Conservation (phyloP, 805 yeast species). For the Ogataea angusta region DNA sequence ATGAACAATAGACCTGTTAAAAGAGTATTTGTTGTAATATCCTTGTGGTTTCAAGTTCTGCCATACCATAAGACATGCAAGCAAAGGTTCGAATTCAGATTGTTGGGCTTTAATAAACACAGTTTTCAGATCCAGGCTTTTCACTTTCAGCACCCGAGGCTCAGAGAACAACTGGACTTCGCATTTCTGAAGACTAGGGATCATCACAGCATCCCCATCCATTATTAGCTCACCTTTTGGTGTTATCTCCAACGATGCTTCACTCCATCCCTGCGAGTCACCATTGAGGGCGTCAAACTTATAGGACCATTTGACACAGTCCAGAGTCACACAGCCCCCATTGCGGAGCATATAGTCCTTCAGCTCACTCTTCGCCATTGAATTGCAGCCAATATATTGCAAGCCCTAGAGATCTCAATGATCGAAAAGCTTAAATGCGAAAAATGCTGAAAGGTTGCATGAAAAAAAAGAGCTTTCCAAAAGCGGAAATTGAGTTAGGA, state of each 20-base stretch:
- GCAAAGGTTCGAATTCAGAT: slow-evolving; percentile 30
- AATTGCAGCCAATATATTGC: no score
- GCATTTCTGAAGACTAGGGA: slow-evolving; percentile 30
- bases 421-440: no score
- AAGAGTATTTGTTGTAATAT: slow-evolving; percentile 47
- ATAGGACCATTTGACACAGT: slow-evolving; percentile 23
- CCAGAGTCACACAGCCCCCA: slow-evolving; percentile 16
- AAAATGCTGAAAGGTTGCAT: neutral
- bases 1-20: slow-evolving; percentile 30
- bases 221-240: slow-evolving; percentile 26
- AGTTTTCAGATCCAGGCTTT: slow-evolving; percentile 37
- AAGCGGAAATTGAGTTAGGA: slow-evolving; percentile 3
- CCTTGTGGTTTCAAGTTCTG: slow-evolving; percentile 46
- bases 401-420: no score
- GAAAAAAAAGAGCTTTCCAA: neutral
- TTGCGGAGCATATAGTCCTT: slow-evolving; percentile 6
- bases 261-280: slow-evolving; percentile 19
- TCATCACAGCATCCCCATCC: slow-evolving; percentile 20
- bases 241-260: slow-evolving; percentile 24
- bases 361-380: slow-evolving; percentile 1
- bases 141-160: slow-evolving; percentile 40
- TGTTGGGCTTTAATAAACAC: slow-evolving; percentile 18
- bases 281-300: slow-evolving; percentile 6
- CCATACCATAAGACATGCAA: slow-evolving; percentile 47
- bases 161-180: slow-evolving; percentile 22